phyloP scores from a whole-genome alignment of 2,329 filamentous ascomycete species.

The Coniochaeta prunicola region DNA sequence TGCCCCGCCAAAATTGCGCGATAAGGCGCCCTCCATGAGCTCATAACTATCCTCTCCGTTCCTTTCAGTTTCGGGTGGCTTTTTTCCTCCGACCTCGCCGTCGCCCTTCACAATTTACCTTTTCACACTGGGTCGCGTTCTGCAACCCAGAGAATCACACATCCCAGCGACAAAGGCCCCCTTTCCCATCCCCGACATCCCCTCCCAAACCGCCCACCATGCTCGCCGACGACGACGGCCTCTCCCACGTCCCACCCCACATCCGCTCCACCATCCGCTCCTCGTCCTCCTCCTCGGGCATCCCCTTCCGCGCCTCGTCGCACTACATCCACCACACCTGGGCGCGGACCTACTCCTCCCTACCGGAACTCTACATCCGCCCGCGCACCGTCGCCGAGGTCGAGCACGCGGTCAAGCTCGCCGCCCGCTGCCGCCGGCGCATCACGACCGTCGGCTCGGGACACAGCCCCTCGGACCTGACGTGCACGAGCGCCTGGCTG shows the following conservation, averaged over 20 bases:
- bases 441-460: slow-evolving; percentile 83
- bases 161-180: no score
- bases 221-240: neutral
- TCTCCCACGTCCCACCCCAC: slow-evolving; percentile 3
- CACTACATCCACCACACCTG: slow-evolving; percentile 82
- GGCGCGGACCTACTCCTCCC: slow-evolving; percentile 86
- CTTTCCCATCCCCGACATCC: no score
- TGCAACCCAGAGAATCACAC: no score
- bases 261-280: neutral
- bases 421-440: slow-evolving; percentile 71
- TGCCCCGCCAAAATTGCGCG: neutral
- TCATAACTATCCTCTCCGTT: neutral
- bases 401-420: slow-evolving; percentile 74
- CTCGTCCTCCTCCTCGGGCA: slow-evolving; percentile 14
- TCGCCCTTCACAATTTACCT: neutral
- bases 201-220: neutral
- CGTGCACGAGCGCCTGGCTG: slow-evolving; percentile 90
- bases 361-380: slow-evolving; percentile 85
- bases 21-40: neutral
- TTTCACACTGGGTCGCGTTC: no score
- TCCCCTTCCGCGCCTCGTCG: slow-evolving; percentile 66
- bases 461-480: slow-evolving; percentile 87
- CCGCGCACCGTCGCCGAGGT: slow-evolving; percentile 75
- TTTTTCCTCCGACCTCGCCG: neutral
- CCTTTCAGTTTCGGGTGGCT: neutral